phyloP scores from a whole-genome alignment of 352 stramenopile genomes.

The Pythium aquatile region DNA sequence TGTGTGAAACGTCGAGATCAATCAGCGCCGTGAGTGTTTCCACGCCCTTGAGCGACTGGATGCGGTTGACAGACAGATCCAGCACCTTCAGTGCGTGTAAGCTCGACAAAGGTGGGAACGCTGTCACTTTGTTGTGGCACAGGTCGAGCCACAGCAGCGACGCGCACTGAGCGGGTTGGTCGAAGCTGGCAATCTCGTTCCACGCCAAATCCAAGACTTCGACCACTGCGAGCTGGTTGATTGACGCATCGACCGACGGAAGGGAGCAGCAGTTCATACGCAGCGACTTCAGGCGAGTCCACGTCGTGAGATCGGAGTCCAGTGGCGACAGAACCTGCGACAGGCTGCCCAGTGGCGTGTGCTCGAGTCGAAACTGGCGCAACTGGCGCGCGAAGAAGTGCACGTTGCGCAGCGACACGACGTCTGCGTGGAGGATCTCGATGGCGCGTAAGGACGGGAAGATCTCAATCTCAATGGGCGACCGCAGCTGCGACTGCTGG shows the following conservation, averaged over 20 bases:
- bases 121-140: slow-evolving; percentile 63
- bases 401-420: slow-evolving; percentile 42
- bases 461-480: slow-evolving; percentile 71
- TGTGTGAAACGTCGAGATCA: slow-evolving; percentile 71
- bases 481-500: slow-evolving; percentile 36
- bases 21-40: slow-evolving; percentile 44
- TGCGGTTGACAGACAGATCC: slow-evolving; percentile 68
- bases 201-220: slow-evolving; percentile 62
- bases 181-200: slow-evolving; percentile 60
- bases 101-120: slow-evolving; percentile 43
- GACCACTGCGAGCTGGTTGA: slow-evolving; percentile 49
- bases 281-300: slow-evolving; percentile 51
- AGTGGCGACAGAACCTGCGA: slow-evolving; percentile 42
- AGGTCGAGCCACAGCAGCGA: slow-evolving; percentile 56
- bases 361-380: slow-evolving; percentile 63
- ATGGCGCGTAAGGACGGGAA: slow-evolving; percentile 73
- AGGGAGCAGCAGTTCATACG: slow-evolving; percentile 72
- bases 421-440: slow-evolving; percentile 56
- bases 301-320: slow-evolving; percentile 14
- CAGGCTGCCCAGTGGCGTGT: slow-evolving; percentile 50
- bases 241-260: slow-evolving; percentile 43
- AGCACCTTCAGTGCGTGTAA: slow-evolving; percentile 44
- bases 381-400: slow-evolving; percentile 73
- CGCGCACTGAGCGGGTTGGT: slow-evolving; percentile 26
- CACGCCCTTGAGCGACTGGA: slow-evolving; percentile 54